These are phyloP conservation scores for Leishmania major DNA, from an alignment of 208 protist genomes.

Conservation along the genomic window DNA sequence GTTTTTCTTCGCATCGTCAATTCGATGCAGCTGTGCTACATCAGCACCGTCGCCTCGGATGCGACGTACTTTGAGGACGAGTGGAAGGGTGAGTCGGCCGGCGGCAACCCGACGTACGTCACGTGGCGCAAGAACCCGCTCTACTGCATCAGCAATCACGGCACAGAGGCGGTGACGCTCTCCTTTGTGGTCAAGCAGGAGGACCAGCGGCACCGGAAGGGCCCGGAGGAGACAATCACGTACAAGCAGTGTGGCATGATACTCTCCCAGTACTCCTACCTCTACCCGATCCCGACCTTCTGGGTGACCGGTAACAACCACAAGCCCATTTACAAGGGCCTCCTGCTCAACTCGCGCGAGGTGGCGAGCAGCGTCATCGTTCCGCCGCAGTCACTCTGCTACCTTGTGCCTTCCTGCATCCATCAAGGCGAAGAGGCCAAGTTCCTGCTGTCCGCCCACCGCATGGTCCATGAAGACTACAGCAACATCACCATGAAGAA, in stretches of 20 bases:
- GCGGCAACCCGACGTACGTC: constrained; percentile 72
- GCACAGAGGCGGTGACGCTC: constrained; percentile 39
- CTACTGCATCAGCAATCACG: constrained; percentile 72
- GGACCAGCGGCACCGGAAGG: constrained; percentile 62
- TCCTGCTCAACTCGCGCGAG: constrained; percentile 82
- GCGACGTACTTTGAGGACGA: constrained; percentile 61
- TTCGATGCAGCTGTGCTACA: constrained; percentile 70
- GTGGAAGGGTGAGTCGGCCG: constrained; percentile 58
- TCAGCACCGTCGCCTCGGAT: constrained; percentile 42
- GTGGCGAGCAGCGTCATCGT: constrained; percentile 61
- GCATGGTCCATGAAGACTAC: constrained; percentile 45
- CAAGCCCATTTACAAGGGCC: constrained; percentile 68
- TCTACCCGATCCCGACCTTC: constrained; percentile 51
- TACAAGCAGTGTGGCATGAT: constrained; percentile 79
- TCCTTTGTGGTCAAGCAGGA: constrained; percentile 64
- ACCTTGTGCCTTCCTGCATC: constrained; percentile 79
- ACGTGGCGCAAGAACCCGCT: constrained; percentile 85
- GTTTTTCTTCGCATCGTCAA: constrained; percentile 57
- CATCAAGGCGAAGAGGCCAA: constrained; percentile 41
- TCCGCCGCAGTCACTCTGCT: constrained; percentile 65
- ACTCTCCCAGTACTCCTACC: constrained; percentile 48
- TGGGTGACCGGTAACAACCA: constrained; percentile 83
- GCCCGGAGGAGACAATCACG: constrained; percentile 36
- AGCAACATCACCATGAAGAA: constrained; percentile 46
- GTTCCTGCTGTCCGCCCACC: constrained; percentile 58